phyloP scores from a whole-genome alignment of 2,329 filamentous ascomycete genomes.

The Furcasterigmium sp. region DNA sequence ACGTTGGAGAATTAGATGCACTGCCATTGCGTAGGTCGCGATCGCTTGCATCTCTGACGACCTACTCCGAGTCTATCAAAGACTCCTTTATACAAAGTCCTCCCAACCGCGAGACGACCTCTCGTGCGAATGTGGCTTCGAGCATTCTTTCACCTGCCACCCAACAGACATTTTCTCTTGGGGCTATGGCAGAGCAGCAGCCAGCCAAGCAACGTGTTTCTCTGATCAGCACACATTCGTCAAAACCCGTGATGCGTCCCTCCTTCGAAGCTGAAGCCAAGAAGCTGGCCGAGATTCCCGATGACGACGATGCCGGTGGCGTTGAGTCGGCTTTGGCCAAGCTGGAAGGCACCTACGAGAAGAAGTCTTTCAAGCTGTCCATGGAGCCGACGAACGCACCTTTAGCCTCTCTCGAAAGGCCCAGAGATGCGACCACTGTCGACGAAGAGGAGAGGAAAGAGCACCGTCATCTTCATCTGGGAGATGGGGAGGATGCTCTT shows the following conservation, averaged over 20 bases:
- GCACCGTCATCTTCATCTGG: constrained; percentile 40
- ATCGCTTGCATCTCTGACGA: constrained; percentile 55
- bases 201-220: constrained; percentile 41
- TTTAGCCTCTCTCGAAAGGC: constrained; percentile 9
- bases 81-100: constrained; percentile 49
- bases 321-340: constrained; percentile 91
- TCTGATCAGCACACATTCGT: constrained; percentile 56
- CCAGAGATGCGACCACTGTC: background rate
- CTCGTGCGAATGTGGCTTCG: constrained; percentile 38
- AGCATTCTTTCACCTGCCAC: constrained; percentile 32
- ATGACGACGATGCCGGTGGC: constrained; percentile 76
- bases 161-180: constrained; percentile 48
- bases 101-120: constrained; percentile 27
- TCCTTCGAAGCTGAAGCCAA: constrained; percentile 89
- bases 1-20: constrained; percentile 56
- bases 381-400: constrained; percentile 27
- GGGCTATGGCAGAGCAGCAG: constrained; percentile 49
- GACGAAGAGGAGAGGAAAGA: constrained; percentile 28
- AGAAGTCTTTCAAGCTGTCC: constrained; percentile 36
- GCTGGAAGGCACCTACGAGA: constrained; percentile 79
- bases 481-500: constrained; percentile 29
- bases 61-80: constrained; percentile 54
- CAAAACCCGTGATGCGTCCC: constrained; percentile 57
- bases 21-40: constrained; percentile 44
- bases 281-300: constrained; percentile 80